phyloP scores from a whole-genome alignment of 2,329 filamentous ascomycete genomes.

The Alternaria sp. region DNA sequence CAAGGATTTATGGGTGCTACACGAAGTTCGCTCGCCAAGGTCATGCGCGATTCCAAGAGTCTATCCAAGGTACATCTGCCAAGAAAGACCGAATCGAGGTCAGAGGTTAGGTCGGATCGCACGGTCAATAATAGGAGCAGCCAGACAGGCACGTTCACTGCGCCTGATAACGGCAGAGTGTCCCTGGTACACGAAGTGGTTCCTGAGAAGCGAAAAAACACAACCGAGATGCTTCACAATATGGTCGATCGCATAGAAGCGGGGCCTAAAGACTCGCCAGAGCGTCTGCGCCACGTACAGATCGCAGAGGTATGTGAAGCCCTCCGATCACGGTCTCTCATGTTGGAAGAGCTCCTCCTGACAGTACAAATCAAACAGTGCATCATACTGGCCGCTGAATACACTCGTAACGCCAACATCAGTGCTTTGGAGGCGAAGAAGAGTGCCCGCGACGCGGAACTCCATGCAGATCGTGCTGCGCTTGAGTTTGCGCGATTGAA shows the following conservation, averaged over 20 bases:
- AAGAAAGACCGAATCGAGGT: slow-evolving; percentile 8
- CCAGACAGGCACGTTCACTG: background rate
- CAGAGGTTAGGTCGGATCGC: background rate
- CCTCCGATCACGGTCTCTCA: slow-evolving; percentile 1
- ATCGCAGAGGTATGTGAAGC: slow-evolving; percentile 38
- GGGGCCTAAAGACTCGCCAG: slow-evolving; percentile 18
- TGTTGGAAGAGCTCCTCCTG: slow-evolving; percentile 21
- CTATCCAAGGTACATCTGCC: slow-evolving; percentile 24
- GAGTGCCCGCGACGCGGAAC: slow-evolving; percentile 33
- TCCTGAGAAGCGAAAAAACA: background rate
- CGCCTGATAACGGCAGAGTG: background rate
- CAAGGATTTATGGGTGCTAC: slow-evolving; percentile 26
- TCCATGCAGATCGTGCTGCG: slow-evolving; percentile 21
- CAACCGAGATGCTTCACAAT: slow-evolving; percentile 17
- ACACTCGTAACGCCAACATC: slow-evolving; percentile 29
- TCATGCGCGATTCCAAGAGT: slow-evolving; percentile 29
- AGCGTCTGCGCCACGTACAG: slow-evolving; percentile 30
- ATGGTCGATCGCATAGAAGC: slow-evolving; percentile 23
- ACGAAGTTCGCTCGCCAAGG: slow-evolving; percentile 29
- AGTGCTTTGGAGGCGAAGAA: slow-evolving; percentile 29
- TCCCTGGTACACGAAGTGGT: background rate
- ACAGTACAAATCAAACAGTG: slow-evolving; percentile 26
- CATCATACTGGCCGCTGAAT: slow-evolving; percentile 30
- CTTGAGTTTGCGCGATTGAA: slow-evolving; percentile 21
- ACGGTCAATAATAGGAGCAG: background rate